Percentiles rank a stretch among this genome's conserved stretches.
Conservation (phyloP, 176 grass and related monocot species). For the Rhynchospora tenuis region DNA sequence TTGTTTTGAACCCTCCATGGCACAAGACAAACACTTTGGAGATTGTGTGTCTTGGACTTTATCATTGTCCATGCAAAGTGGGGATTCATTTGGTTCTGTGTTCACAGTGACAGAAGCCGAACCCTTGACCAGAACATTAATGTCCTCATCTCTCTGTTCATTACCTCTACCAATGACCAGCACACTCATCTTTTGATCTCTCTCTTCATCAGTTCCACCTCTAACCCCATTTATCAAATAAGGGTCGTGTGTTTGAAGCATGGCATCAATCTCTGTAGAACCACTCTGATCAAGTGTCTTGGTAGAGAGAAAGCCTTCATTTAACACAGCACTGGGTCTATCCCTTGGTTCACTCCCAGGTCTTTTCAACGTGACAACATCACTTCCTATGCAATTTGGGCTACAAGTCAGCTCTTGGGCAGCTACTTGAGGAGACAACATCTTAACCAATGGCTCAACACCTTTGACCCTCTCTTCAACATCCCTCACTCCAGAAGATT, state of each 20-base stretch:
- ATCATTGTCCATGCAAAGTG: slow-evolving; percentile 10
- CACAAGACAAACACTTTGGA: neutral
- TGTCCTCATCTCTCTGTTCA: slow-evolving; percentile 1
- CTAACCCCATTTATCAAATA: neutral
- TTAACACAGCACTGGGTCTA: neutral
- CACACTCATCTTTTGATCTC: neutral
- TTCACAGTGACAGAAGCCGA: neutral
- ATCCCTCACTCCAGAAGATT: neutral
- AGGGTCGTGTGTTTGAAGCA: neutral
- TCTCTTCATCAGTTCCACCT: neutral
- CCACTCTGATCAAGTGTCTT: neutral
- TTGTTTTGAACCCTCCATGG: neutral
- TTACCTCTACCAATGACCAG: neutral
- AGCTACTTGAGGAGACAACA: neutral
- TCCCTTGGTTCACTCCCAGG: neutral
- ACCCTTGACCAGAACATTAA: neutral
- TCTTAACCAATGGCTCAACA: neutral
- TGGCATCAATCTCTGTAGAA: neutral
- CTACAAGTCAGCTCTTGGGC: neutral
- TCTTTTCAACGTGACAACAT: neutral
- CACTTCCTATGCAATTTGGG: neutral
- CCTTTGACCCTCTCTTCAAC: neutral
- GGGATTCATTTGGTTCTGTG: neutral
- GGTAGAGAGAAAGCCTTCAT: neutral
- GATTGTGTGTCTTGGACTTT: neutral